Base-by-base conservation (phyloP, 495 filamentous ascomycete species). In the Barbatosphaeria neglecta region DNA sequence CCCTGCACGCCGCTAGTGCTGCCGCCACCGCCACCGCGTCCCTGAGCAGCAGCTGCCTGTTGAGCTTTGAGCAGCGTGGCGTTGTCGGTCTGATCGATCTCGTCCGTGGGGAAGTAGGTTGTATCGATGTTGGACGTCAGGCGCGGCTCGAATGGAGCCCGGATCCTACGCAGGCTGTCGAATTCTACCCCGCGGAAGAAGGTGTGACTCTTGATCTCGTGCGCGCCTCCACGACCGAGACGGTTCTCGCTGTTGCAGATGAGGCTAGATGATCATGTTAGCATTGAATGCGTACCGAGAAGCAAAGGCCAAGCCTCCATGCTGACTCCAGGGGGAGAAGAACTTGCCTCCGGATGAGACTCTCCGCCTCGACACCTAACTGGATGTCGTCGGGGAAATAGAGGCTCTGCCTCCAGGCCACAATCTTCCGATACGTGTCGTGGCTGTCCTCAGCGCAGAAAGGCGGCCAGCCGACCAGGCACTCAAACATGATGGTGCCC, bases 401-500 rank as follows among this genome's bases (percentile, higher is more conserved):
- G 2, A 99, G 75, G 40, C 89, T 85, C 47, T 93, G 82, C 23
- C 84, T 80, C 92, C 92, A 99, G 69, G 96, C 93, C 52, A 99
- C 87, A 56, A 99, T 99, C 76, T 99, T 99, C 39, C 90, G 84
- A 66, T 99, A 99, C 3, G 92, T 97, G 57, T 99, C 92, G 58
- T 90, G 89, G 31, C 86, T 83, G 56, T 97, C 93, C 63, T 97
- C 92, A 22, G 90, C 92, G 56, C 92, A 99, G 80, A 99, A 99
- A 5, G 92, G 92, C 44, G 92, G 92, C 92, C 92, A 99, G 46
- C 92, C 92, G 49, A 99, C 88, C 41, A 97, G 77, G 70, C 92
- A 99, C 63, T 99, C 92, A 56, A 97, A 99, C 92, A 97, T 99
- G 68, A 99, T 99, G 25, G 92, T 96, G 48, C 92, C 92, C 24